Evolutionary conservation across 1,139 yeast genomes (phyloP), one percentile per base, ranked within the genome.

Genomic region (Chernovozyma aurita): DNA sequence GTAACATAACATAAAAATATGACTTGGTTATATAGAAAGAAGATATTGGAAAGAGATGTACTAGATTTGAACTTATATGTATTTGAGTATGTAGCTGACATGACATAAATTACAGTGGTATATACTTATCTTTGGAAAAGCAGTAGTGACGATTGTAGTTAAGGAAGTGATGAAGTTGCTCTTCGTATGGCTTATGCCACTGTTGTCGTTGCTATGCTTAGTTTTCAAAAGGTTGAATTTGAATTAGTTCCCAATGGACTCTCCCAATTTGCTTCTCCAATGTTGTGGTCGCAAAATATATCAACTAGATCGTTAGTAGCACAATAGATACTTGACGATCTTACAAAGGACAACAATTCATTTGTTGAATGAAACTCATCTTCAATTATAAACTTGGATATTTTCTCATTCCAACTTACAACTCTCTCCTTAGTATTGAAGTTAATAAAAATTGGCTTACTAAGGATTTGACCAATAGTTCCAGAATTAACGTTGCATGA

Each of bases 281-380:
- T 25, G 14, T 36, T 42, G 15, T 35, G 43, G 1, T 51, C 45
- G 36, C 62, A 57, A 30, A 46, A 47, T 30, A 57, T 40, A 16
- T 45, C 42, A 15, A 55, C 57, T 2, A 47, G 41, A 30, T 57
- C 61, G 36, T 42, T 44, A 15, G 61, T 53, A 5, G 55, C 59
- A 49, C 62, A 57, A 11, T 42, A 47, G 2, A 50, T 35, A 29
- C 44, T 34, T 7, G 45, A 39, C 4, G 43, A 35, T 8, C 46
- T 37, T 24, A 52, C 18, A n/a, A 55, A 31, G 13, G 44, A 30
- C 15, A 40, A 39, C 13, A 50, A 24, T 9, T 37, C 40, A 2
- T 36, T 41, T 22, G 34, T 41, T 3, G 32, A 38, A 14, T 37
- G 28, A 32, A 50, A 52, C 7, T 50, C 49, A 2, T 42, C 25